Percentiles rank a stretch among this genome's conserved stretches.
phyloP scores from a whole-genome alignment of 257 asterid species.

The Ligustrum vulgare region DNA sequence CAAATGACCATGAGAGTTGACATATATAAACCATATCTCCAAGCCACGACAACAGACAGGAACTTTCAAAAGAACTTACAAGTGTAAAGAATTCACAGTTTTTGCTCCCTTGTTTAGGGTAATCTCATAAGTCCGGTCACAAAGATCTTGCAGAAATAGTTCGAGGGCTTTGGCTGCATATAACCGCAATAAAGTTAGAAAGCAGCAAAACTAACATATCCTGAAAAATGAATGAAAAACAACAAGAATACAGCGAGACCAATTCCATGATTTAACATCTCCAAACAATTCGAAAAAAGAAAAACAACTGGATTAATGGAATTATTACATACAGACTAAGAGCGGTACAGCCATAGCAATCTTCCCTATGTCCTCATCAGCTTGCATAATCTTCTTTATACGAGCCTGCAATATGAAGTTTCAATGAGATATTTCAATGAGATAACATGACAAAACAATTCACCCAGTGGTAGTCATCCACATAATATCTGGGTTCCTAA shows the following conservation, averaged over 20 bases:
- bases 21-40: background rate
- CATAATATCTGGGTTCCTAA: background rate
- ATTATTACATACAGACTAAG: constrained; percentile 63
- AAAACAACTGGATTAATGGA: background rate
- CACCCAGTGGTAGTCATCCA: background rate
- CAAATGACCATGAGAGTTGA: constrained; percentile 8
- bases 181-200: constrained; percentile 17
- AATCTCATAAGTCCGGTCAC: constrained; percentile 69
- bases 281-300: constrained; percentile 6
- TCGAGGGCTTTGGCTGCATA: constrained; percentile 80
- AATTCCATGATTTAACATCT: background rate
- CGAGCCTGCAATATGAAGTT: constrained; percentile 51
- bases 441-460: background rate
- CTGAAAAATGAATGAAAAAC: background rate
- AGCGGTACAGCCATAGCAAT: constrained; percentile 88
- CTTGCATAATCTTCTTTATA: constrained; percentile 86
- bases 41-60: background rate
- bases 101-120: constrained; percentile 73
- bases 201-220: background rate
- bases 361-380: constrained; percentile 90
- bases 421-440: constrained; percentile 4
- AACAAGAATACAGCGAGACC: background rate
- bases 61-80: constrained; percentile 46
- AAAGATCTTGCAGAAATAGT: constrained; percentile 78
- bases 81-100: constrained; percentile 69